phyloP scores from a whole-genome alignment of 768 basidiomycete genomes.

The Tulasnella sp. region DNA sequence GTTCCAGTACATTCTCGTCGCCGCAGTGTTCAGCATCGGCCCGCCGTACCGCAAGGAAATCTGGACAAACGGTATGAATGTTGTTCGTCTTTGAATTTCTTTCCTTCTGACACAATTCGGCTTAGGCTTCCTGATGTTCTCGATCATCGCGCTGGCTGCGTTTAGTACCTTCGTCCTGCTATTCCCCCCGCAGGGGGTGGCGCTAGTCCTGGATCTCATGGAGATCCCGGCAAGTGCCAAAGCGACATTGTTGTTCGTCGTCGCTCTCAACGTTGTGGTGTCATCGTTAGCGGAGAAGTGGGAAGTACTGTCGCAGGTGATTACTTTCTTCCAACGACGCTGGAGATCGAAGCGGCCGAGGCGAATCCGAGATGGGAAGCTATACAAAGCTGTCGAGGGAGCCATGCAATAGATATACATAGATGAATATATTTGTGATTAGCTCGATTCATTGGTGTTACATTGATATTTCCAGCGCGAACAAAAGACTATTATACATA shows the following conservation, averaged over 20 bases:
- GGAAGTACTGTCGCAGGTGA: constrained; percentile 47
- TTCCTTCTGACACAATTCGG: constrained; percentile 8
- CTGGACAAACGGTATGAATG: constrained; percentile 78
- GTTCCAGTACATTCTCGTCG: constrained; percentile 97
- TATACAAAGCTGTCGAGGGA: constrained; percentile 80
- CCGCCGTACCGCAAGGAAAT: constrained; percentile 93
- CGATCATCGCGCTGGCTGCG: constrained; percentile 54
- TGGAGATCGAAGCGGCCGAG: constrained; percentile 35
- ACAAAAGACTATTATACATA: not conserved
- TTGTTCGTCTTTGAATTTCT: not conserved
- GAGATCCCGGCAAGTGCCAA: constrained; percentile 61
- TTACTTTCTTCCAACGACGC: constrained; percentile 37
- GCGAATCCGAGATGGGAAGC: constrained; percentile 56
- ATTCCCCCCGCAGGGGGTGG: constrained; percentile 52
- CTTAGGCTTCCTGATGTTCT: constrained; percentile 73
- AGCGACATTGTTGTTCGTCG: constrained; percentile 57
- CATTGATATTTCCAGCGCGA: not conserved
- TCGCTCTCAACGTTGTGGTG: constrained; percentile 57
- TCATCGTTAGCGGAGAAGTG: constrained; percentile 75
- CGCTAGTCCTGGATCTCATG: constrained; percentile 66
- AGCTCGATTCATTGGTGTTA: no score
- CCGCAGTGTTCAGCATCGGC: constrained; percentile 95
- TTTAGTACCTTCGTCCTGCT: constrained; percentile 77
- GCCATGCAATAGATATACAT: constrained; percentile 38
- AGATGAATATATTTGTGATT: not conserved